These are phyloP conservation scores for Candida sp. DNA, from an alignment of 1,139 yeast species.

Conservation along the genomic window DNA sequence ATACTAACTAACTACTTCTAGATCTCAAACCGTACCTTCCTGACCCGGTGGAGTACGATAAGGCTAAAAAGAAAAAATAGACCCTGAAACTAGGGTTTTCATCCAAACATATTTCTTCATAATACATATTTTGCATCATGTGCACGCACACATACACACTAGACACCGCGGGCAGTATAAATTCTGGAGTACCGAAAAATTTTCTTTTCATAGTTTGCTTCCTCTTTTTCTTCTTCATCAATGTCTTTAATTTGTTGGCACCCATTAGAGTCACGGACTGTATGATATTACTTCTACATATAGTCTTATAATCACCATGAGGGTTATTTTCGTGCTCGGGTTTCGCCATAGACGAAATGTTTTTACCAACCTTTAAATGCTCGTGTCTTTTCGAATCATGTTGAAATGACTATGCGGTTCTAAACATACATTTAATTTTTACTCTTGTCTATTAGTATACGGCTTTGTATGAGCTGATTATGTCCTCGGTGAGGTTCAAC, in stretches of 20 bases:
- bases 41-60: constrained; percentile 62
- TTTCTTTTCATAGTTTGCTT: constrained; percentile 17
- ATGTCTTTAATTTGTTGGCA: constrained; percentile 79
- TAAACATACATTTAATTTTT: constrained; percentile 8
- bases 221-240: constrained; percentile 48
- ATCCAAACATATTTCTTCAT: not conserved
- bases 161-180: not conserved
- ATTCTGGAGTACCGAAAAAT: constrained; percentile 3
- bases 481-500: constrained; percentile 38
- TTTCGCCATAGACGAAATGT: constrained; percentile 74
- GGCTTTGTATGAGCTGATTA: constrained; percentile 17
- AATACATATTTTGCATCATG: not conserved
- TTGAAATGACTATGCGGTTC: constrained; percentile 70
- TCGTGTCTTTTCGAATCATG: constrained; percentile 53
- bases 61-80: constrained; percentile 21
- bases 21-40: constrained; percentile 57
- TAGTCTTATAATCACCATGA: constrained; percentile 46
- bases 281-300: constrained; percentile 51
- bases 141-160: not conserved
- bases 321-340: constrained; percentile 85
- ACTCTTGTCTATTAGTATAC: constrained; percentile 22
- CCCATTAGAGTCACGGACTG: constrained; percentile 93
- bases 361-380: constrained; percentile 61
- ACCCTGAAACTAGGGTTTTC: not conserved
- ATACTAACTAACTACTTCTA: constrained; percentile 11